Conservation (phyloP, 176 grass and related monocot genomes). For the Carex cristatella region DNA sequence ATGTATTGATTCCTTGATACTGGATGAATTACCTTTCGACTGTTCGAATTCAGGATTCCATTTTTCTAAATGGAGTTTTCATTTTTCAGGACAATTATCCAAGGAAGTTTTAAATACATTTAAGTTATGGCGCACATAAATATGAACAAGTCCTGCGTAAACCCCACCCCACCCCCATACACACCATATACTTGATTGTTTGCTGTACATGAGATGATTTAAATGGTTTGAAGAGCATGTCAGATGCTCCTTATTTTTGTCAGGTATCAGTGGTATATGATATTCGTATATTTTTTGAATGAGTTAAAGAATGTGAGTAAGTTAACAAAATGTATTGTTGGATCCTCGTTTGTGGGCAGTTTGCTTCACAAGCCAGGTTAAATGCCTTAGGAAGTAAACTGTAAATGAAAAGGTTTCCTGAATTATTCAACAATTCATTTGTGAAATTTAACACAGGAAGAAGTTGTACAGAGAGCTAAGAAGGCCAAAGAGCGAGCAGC, state of each 20-base stretch:
- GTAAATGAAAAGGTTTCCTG: not conserved
- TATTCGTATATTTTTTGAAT: not conserved
- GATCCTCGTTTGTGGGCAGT: not conserved
- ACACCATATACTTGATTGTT: not conserved
- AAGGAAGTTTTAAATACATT: not conserved
- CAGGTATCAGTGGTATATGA: not conserved
- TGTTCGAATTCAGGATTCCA: not conserved
- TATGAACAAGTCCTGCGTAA: not conserved
- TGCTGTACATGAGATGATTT: not conserved
- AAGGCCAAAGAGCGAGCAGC: conserved; percentile 89
- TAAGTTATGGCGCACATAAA: not conserved
- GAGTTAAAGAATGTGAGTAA: not conserved
- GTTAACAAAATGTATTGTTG: not conserved
- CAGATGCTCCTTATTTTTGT: not conserved
- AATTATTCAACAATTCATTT: not conserved
- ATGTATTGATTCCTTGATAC: not conserved
- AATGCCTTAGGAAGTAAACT: not conserved
- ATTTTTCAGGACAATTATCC: not conserved
- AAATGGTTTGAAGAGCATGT: not conserved
- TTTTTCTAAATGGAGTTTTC: not conserved
- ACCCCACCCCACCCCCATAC: not conserved
- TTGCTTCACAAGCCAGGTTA: not conserved
- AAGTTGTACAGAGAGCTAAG: conserved; percentile 82
- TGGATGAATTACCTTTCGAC: not conserved
- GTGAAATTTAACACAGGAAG: conserved; percentile 50